Evolutionary conservation across 805 yeast species (phyloP).

Genomic region (Barnettozyma siamensis): DNA sequence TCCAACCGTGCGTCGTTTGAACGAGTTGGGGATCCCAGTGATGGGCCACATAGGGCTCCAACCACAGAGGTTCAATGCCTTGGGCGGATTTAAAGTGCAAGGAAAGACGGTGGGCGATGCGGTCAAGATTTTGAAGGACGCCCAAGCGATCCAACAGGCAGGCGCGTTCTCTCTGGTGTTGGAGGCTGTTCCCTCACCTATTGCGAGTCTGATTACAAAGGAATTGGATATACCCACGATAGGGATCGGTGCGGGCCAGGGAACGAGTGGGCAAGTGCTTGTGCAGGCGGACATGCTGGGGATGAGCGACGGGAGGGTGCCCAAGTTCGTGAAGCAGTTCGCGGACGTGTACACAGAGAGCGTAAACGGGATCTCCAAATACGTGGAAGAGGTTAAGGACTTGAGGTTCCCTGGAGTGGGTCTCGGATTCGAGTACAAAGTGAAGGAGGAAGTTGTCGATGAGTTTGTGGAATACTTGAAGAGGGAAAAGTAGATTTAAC

Average conservation of each 20-base stretch:
- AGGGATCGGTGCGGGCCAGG: conserved; percentile 93
- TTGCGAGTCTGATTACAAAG: conserved; percentile 61
- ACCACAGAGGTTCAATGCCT: conserved; percentile 74
- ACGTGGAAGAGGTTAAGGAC: conserved; percentile 52
- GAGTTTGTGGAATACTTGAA: conserved; percentile 32
- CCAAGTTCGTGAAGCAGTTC: conserved; percentile 76
- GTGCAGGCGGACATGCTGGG: conserved; percentile 85
- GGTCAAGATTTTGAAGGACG: conserved; percentile 53
- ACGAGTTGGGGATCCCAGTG: conserved; percentile 75
- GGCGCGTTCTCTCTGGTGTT: conserved; percentile 74
- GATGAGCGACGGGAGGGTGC: conserved; percentile 47
- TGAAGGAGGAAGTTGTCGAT: conserved; percentile 56
- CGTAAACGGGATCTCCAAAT: conserved; percentile 45
- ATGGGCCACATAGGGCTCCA: conserved; percentile 90
- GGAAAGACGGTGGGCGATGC: conserved; percentile 59
- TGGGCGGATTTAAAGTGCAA: conserved; percentile 88
- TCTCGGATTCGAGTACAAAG: conserved; percentile 54
- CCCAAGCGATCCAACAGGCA: conserved; percentile 59
- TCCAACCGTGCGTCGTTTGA: conserved; percentile 48
- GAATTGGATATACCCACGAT: conserved; percentile 70
- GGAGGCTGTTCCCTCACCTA: conserved; percentile 78
- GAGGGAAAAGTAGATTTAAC: background rate
- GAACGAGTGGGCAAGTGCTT: conserved; percentile 82
- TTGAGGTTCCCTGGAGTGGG: conserved; percentile 55
- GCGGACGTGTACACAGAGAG: conserved; percentile 44